phyloP scores from a whole-genome alignment of 345 rosid species.

The Lumnitzera racemosa region DNA sequence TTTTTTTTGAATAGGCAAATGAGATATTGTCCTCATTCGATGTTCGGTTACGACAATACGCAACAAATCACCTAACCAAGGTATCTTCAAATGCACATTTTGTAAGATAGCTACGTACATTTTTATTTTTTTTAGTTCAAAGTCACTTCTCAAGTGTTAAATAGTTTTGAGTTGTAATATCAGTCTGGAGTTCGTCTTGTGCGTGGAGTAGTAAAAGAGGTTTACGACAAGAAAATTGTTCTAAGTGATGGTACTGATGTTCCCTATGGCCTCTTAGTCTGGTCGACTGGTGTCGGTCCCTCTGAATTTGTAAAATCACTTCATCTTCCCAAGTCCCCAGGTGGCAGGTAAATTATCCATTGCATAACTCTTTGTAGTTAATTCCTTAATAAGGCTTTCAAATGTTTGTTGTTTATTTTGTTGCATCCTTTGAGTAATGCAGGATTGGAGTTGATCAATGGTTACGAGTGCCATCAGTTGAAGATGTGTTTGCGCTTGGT shows the following conservation, averaged over 20 bases:
- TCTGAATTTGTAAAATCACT: conserved; percentile 53
- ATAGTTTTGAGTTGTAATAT: neutral
- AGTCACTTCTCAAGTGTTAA: no score
- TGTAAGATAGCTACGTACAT: no score
- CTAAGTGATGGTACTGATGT: conserved; percentile 55
- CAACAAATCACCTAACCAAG: conserved; percentile 56
- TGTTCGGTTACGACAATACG: conserved; percentile 53
- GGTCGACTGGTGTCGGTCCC: conserved; percentile 96
- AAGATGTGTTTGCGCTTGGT: conserved; percentile 64
- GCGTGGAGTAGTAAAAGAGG: conserved; percentile 55
- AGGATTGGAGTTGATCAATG: conserved; percentile 65
- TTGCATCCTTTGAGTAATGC: neutral
- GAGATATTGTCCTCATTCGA: conserved; percentile 80
- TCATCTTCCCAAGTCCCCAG: conserved; percentile 47
- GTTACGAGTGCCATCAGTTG: conserved; percentile 48
- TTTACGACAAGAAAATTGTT: conserved; percentile 38
- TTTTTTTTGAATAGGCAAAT: conserved; percentile 50
- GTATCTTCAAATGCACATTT: conserved; percentile 22
- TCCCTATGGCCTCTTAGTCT: conserved; percentile 80
- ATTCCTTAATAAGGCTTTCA: neutral
- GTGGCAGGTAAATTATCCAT: conserved; percentile 47
- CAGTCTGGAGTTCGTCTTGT: conserved; percentile 47
- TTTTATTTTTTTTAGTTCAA: no score
- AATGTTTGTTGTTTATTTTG: neutral
- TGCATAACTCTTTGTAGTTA: neutral